Percentiles rank a stretch among this genome's conserved stretches.
These are phyloP conservation scores for Boletus vermiculosoides DNA, from an alignment of 768 basidiomycete species.

Conservation along the genomic window DNA sequence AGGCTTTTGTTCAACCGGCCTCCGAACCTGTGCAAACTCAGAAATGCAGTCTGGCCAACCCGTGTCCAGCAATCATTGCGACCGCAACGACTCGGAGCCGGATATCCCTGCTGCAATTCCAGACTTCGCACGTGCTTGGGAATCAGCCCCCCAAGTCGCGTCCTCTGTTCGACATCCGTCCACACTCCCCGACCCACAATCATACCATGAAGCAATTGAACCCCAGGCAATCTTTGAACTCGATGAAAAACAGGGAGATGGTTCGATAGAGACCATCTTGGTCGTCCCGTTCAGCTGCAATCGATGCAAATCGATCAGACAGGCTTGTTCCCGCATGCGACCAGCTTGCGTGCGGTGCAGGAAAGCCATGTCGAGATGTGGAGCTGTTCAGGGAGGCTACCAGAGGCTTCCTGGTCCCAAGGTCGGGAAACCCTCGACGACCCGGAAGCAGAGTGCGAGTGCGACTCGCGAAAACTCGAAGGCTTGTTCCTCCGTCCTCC, in stretches of 20 bases:
- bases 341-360: slow-evolving; percentile 29
- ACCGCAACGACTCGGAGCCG: background rate
- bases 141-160: slow-evolving; percentile 4
- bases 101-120: slow-evolving; percentile 4
- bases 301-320: slow-evolving; percentile 7
- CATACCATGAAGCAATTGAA: slow-evolving; percentile 24
- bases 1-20: background rate
- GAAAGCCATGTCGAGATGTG: slow-evolving; percentile 5
- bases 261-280: slow-evolving; percentile 11
- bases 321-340: slow-evolving; percentile 27
- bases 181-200: slow-evolving; percentile 10
- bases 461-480: background rate
- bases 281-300: slow-evolving; percentile 26
- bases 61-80: background rate
- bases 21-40: background rate
- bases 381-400: slow-evolving; percentile 6
- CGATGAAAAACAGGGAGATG: slow-evolving; percentile 9
- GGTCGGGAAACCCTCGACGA: background rate
- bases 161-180: slow-evolving; percentile 29
- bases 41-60: slow-evolving; percentile 11
- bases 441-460: background rate
- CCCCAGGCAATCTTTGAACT: slow-evolving; percentile 29
- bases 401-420: slow-evolving; percentile 29
- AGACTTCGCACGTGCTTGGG: slow-evolving; percentile 23
- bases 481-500: background rate